A percentile compares a stretch with the other conserved stretches of the same genome.
Evolutionary conservation across 192 early-diverging fungal genomes (phyloP).

Genomic region (Diversispora eburnea): DNA sequence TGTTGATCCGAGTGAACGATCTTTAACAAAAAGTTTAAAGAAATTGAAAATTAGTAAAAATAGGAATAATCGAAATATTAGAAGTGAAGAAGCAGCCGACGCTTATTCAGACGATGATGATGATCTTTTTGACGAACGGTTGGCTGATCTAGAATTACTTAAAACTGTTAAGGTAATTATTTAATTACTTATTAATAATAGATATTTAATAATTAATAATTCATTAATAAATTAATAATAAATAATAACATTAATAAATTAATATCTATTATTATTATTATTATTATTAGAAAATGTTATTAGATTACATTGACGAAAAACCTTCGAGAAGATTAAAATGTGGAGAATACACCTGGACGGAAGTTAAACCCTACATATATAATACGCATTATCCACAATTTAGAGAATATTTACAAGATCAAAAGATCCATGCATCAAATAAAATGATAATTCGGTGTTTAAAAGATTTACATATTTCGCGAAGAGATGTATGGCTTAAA

Average conservation of each 20-base stretch:
- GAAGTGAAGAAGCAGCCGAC: background rate
- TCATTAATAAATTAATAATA: too few species aligned
- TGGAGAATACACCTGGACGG: slow-evolving; percentile 7
- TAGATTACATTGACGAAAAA: background rate
- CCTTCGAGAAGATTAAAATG: background rate
- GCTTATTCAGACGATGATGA: background rate
- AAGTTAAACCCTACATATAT: background rate
- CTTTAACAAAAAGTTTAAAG: background rate
- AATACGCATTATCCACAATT: background rate
- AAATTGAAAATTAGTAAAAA: background rate
- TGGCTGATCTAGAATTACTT: background rate
- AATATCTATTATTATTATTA: too few species aligned
- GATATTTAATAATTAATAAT: too few species aligned
- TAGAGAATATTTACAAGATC: slow-evolving; percentile 1
- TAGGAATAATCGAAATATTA: too few species aligned
- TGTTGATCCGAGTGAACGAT: too few species aligned
- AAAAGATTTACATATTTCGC: slow-evolving; percentile 5
- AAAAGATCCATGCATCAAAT: background rate
- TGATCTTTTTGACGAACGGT: background rate
- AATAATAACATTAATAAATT: too few species aligned
- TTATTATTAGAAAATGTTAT: too few species aligned
- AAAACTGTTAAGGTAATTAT: background rate
- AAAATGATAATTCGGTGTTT: background rate
- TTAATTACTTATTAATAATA: too few species aligned
- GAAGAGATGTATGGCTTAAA: slow-evolving; percentile 1